phyloP scores from a whole-genome alignment of 805 yeast species.

The Ogataea methanolica region DNA sequence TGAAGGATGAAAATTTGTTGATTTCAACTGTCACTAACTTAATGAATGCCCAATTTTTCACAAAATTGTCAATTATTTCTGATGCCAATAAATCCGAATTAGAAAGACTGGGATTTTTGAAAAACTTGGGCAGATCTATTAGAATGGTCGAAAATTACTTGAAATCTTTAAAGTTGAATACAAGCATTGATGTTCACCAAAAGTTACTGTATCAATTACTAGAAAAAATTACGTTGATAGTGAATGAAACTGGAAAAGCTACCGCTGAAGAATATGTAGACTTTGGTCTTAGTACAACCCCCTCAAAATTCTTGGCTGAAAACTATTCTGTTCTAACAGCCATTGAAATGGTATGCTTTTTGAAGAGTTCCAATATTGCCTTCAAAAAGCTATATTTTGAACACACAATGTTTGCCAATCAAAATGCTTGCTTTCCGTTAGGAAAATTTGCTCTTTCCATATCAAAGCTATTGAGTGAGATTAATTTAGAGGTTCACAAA shows the following conservation, averaged over 20 bases:
- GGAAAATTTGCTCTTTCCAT: slow-evolving; percentile 32
- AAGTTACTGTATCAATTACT: slow-evolving; percentile 37
- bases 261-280: slow-evolving; percentile 39
- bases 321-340: slow-evolving; percentile 47
- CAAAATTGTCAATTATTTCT: slow-evolving; percentile 36
- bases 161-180: slow-evolving; percentile 32
- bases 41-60: slow-evolving; percentile 42
- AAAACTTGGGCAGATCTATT: slow-evolving; percentile 23
- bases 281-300: slow-evolving; percentile 44
- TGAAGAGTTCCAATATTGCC: slow-evolving; percentile 51
- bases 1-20: slow-evolving; percentile 34
- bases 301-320: slow-evolving; percentile 36
- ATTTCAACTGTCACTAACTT: slow-evolving; percentile 42
- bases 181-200: slow-evolving; percentile 35
- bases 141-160: slow-evolving; percentile 34
- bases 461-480: slow-evolving; percentile 21
- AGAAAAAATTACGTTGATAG: slow-evolving; percentile 32
- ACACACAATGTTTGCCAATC: slow-evolving; percentile 57
- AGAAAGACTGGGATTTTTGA: slow-evolving; percentile 10
- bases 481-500: slow-evolving; percentile 27
- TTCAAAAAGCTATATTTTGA: slow-evolving; percentile 62
- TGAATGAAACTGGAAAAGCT: slow-evolving; percentile 39
- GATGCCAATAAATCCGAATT: slow-evolving; percentile 28
- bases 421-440: slow-evolving; percentile 47
- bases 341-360: slow-evolving; percentile 49